Conservation (phyloP, 164 flowering plant species). For the Magnolia officinalis region DNA sequence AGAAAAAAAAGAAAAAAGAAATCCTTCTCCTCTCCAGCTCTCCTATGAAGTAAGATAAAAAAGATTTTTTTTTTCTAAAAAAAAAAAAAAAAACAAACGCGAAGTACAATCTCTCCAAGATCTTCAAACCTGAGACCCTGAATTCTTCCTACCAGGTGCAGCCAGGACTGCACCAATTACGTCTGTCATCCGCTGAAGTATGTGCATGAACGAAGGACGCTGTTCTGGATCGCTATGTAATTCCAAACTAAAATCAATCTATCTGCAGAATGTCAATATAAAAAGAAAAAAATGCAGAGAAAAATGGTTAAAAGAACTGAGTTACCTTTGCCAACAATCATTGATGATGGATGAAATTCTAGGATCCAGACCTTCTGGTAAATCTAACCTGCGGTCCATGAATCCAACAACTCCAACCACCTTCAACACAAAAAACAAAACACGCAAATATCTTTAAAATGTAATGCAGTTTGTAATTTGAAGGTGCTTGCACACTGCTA, state of each 20-base stretch:
- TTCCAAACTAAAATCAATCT: not conserved
- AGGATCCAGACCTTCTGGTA: constrained; percentile 75
- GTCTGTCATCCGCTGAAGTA: constrained; percentile 41
- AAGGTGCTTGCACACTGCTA: no score
- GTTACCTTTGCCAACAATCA: constrained; percentile 79
- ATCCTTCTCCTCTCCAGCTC: no score
- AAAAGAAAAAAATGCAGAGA: not conserved
- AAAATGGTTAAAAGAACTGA: not conserved
- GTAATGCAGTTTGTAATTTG: no score
- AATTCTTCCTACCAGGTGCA: constrained; percentile 6
- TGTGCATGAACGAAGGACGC: constrained; percentile 70
- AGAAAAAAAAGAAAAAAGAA: no score
- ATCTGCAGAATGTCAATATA: not conserved
- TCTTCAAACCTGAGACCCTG: not conserved
- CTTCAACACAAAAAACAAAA: constrained; percentile 25
- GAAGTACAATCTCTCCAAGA: not conserved
- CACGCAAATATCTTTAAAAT: no score
- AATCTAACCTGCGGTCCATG: constrained; percentile 75
- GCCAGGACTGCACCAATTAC: constrained; percentile 21
- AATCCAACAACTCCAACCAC: constrained; percentile 89
- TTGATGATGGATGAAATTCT: constrained; percentile 52
- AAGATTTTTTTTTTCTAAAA: no score
- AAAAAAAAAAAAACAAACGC: not conserved
- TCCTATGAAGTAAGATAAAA: no score
- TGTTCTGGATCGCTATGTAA: constrained; percentile 47